These are phyloP conservation scores for Globisporangium iwayamae DNA, from an alignment of 352 stramenopile species.

Conservation along the genomic window DNA sequence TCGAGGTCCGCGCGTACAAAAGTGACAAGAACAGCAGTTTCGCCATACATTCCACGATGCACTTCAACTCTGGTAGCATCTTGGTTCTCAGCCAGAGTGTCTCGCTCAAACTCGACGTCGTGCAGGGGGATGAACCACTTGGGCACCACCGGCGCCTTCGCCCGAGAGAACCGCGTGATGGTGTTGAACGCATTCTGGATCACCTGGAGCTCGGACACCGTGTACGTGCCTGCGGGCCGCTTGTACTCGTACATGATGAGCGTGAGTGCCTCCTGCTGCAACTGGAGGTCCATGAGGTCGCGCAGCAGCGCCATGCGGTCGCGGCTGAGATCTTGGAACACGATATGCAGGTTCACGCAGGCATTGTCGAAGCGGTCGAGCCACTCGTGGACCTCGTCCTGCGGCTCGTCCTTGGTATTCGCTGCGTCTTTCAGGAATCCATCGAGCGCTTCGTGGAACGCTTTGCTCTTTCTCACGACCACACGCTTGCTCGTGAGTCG, in stretches of 20 bases:
- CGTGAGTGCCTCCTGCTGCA: slow-evolving; percentile 10
- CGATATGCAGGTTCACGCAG: slow-evolving; percentile 3
- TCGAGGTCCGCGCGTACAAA: background rate
- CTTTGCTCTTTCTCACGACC: background rate
- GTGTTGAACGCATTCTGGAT: slow-evolving; percentile 18
- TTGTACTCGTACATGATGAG: slow-evolving; percentile 19
- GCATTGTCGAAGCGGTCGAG: slow-evolving; percentile 12
- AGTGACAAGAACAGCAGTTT: background rate
- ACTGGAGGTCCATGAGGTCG: slow-evolving; percentile 4
- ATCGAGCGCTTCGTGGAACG: slow-evolving; percentile 8
- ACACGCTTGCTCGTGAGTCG: slow-evolving; percentile 10
- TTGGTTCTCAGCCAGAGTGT: background rate
- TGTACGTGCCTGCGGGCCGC: background rate
- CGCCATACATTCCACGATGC: background rate
- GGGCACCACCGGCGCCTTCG: slow-evolving; percentile 6
- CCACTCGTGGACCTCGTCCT: slow-evolving; percentile 10
- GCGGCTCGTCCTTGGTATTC: background rate
- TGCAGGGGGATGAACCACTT: slow-evolving; percentile 10
- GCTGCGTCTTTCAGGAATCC: background rate
- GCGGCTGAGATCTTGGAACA: slow-evolving; percentile 6
- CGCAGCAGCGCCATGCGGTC: slow-evolving; percentile 13
- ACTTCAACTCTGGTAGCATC: background rate
- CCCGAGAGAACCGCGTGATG: slow-evolving; percentile 15
- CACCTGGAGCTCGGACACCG: slow-evolving; percentile 1
- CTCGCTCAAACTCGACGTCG: background rate